Percentiles rank a stretch among this genome's conserved stretches.
These are phyloP conservation scores for Cucumis melo DNA, from an alignment of 306 rosid species.

Conservation along the genomic window DNA sequence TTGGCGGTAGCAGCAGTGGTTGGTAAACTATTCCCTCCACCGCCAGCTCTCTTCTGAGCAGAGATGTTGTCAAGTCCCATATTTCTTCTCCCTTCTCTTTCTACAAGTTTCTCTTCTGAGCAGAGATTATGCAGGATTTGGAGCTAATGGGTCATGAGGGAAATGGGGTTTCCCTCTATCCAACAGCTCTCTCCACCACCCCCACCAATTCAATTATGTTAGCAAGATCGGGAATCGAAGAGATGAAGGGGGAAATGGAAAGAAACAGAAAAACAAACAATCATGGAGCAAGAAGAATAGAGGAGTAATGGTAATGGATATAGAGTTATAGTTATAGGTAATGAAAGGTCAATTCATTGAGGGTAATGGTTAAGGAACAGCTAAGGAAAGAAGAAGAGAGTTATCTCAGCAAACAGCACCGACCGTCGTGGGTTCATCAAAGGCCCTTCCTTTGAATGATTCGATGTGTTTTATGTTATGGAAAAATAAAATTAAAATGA, in stretches of 20 bases:
- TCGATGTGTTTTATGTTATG: background rate
- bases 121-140: background rate
- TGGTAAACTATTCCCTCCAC: constrained; percentile 22
- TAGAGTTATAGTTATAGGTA: background rate
- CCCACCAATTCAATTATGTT: background rate
- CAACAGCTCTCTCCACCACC: background rate
- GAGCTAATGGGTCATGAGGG: background rate
- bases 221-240: background rate
- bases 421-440: background rate
- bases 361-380: background rate
- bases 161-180: background rate
- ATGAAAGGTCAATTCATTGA: background rate
- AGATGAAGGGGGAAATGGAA: background rate
- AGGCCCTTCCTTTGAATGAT: background rate
- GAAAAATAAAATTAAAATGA: background rate
- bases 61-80: constrained; percentile 52
- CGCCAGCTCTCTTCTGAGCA: constrained; percentile 34
- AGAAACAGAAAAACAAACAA: background rate
- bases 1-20: constrained; percentile 20
- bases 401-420: background rate
- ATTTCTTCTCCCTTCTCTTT: background rate
- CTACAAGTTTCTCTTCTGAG: background rate
- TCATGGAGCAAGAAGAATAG: background rate
- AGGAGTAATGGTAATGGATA: background rate
- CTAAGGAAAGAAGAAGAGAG: background rate